Base-by-base conservation (phyloP, 345 rosid species). In the Linum trigynum region DNA sequence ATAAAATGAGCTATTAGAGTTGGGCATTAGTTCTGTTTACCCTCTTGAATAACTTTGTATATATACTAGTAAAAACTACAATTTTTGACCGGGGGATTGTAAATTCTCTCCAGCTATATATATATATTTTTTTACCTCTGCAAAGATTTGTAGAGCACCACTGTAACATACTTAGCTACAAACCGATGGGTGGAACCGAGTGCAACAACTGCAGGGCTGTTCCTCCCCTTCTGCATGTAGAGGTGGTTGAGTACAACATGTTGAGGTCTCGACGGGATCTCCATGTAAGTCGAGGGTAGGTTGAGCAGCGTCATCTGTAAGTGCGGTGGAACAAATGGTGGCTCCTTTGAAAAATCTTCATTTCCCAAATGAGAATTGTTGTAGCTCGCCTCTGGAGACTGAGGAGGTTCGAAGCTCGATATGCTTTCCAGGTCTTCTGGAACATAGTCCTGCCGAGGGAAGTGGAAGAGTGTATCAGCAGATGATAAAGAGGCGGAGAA, bases 181-280 rank as follows among this genome's bases (percentile, higher is more conserved):
- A 86, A 94, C 10, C 99, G 84, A 64, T 86, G 78, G 23, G 97
- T 85, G 11, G 97, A 82, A 73, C 99, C 97, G 45, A 94, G 96
- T 5, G 99, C 99, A 66, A 94, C 97, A 55, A 86, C 86, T 2
- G 99, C 80, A 0, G 96, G 97, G 57, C 88, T 74, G 32, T 79
- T 77, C 72, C 80, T 86, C 71, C 97, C 96, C 53, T 94, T 94
- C 67, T 90, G 97, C 83, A 94, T 90, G 72, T 88, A 94, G 50
- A 94, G 95, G 81, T 94, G 99, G 55, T 94, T 90, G 66, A 94
- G 99, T 43, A 90, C 83, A 36, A 86, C 97, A 35, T 94, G 99
- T 65, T 86, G 94, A 71, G 99, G 99, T 74, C 95, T 83, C 5
- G 88, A 83, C 32, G 86, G 88, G 59, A 84, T 88, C 84, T 94